Base-by-base conservation (phyloP, 2,329 filamentous ascomycete genomes). In the Penicillium sp. region DNA sequence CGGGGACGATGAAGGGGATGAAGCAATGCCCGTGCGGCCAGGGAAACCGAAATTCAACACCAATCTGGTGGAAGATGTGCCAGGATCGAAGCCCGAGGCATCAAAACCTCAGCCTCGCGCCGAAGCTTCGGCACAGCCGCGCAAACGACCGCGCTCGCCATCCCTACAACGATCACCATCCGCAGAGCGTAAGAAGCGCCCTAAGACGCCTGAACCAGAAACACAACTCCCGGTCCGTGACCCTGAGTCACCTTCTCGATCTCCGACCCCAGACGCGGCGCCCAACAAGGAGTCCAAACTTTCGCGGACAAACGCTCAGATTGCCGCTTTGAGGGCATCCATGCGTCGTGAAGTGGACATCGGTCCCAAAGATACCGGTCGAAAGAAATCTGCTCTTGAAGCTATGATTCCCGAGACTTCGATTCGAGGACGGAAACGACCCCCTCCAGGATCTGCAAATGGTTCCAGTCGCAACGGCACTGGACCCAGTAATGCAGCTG, bases 401-500 rank as follows among this genome's bases (percentile, higher is more conserved):
- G 67, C 74, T 26, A 73, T 79, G 69, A 79, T 79, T 41, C 77
- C 77, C 0, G 69, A 76, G 38, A 78, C 70, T 10, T 74, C 77
- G 10, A 78, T 77, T 35, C 72, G 77, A 30, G 77, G 77, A 23
- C 74, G 77, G 14, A 77, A 72, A 61, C 70, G 76, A 10, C 74
- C 73, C n/a, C 64, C 69, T 2, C 71, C 72, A 6, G 72, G 73
- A 13, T 68, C 67, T 18, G 57, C 45, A 26, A 66, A 62, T 42
- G 61, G 61, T 9, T 53, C 73, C 79, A 44, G 47, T 39, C 57
- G 60, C 38, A 62, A 58, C 43, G 57, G 88, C 51, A 80, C 84
- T 47, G 81, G 82, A 13, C 70, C 76, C 7, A 76, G 78, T 40
- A 76, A 80, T 18, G 76, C 71, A 7, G 82, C 71, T 13, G 88